Base-by-base conservation (phyloP, 2,329 filamentous ascomycete species). In the Diaporthe eres region DNA sequence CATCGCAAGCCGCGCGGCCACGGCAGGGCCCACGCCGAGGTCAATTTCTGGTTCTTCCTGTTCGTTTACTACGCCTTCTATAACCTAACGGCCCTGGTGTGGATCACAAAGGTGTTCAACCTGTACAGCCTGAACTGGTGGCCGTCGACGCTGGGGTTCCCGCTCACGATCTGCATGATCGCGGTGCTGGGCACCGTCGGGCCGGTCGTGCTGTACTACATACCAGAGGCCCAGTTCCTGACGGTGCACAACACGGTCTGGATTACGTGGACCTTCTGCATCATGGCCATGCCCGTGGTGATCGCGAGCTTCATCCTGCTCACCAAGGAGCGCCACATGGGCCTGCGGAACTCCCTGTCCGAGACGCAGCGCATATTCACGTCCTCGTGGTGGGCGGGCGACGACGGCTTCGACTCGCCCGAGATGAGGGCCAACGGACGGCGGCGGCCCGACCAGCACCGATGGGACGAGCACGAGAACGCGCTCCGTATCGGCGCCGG, bases 11-110 rank as follows among this genome's bases (percentile, higher is more conserved):
- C 85, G 0, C 91, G 91, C 0, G 92, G 91, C 37, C 91, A 93
- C 85, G 92, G 92, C 75, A 86, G 88, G 78, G 90, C 91, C 8
- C 86, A 89, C 57, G 92, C 93, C 6, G 88, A 90, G 77, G 89
- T 93, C 78, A 92, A 92, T 84, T 93, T 93, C 80, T 94, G 92
- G 92, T 93, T 93, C 86, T 94, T 94, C 80, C 85, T 94, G 51
- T 89, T 93, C 67, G 89, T 93, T 74, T 94, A 93, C 84, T 94
- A 94, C 82, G 91, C 91, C 74, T 89, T 93, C 78, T 94, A 94
- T 83, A 93, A 92, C 81, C 80, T 93, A 34, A 92, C 91, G 6
- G 92, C 92, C 3, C 84, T 94, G 79, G 89, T 92, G 77, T 94
- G 92, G 91, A 93, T 94, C 81, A 94, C 92, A 65, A 93, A 93